A percentile compares a stretch with the other conserved stretches of the same genome.
These are phyloP conservation scores for Calonectria pseudoturangicola DNA, from an alignment of 2,329 filamentous ascomycete genomes.

Conservation along the genomic window DNA sequence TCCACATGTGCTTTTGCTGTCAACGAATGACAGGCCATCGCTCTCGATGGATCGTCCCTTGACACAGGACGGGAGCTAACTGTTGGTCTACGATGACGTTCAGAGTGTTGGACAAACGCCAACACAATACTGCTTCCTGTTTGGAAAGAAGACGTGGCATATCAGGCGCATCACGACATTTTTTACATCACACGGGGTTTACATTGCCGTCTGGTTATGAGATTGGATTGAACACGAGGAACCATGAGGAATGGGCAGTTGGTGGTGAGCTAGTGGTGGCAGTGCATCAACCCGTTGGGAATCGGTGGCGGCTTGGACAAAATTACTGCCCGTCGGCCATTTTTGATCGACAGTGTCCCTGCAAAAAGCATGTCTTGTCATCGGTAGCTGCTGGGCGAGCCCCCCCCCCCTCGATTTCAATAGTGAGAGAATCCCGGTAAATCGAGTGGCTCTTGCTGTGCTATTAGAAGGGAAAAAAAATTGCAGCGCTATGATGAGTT, in stretches of 20 bases:
- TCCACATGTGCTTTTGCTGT: constrained; percentile 3
- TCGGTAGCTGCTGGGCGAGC: constrained; percentile 1
- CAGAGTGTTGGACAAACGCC: not conserved
- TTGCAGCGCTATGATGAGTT: constrained; percentile 30
- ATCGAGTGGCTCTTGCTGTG: constrained; percentile 15
- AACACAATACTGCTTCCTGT: not conserved
- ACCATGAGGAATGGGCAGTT: constrained; percentile 14
- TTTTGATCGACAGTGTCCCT: constrained; percentile 7
- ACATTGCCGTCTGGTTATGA: not conserved
- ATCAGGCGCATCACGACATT: not conserved
- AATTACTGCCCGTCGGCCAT: constrained; percentile 21
- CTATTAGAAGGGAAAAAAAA: constrained; percentile 11
- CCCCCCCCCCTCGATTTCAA: not conserved
- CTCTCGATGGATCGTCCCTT: not conserved
- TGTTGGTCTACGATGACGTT: not conserved
- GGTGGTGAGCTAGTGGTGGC: constrained; percentile 39
- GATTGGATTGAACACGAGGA: constrained; percentile 14
- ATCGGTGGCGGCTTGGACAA: constrained; percentile 30
- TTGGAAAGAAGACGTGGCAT: not conserved
- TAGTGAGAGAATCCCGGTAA: not conserved
- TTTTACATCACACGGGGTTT: not conserved
- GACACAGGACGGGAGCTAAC: constrained; percentile 23
- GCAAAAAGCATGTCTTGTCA: constrained; percentile 20
- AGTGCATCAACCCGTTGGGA: constrained; percentile 31
- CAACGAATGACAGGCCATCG: constrained; percentile 17